A percentile compares a stretch with the other conserved stretches of the same genome.
These are phyloP conservation scores for Cutaneotrichosporon dermatis DNA, from an alignment of 1,284 basidiomycete species.

Conservation along the genomic window DNA sequence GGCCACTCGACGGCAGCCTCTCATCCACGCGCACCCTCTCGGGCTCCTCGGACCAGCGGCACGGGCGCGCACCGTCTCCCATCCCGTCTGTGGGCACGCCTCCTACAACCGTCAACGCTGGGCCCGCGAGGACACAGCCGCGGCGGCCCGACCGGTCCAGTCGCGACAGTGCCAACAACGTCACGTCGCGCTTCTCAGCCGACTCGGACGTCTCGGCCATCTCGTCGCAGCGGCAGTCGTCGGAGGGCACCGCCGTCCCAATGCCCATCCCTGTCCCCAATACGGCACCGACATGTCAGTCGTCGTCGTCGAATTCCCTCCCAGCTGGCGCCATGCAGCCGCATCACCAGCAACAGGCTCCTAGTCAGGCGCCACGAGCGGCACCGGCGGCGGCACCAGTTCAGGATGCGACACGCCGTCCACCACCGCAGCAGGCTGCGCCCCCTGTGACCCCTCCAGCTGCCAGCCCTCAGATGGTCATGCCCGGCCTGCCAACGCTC, in stretches of 20 bases:
- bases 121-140: background rate
- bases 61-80: background rate
- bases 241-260: background rate
- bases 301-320: too few relatives aligned
- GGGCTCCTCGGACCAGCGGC: background rate
- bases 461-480: too few relatives aligned
- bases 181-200: constrained; percentile 36
- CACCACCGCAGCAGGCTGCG: too few relatives aligned
- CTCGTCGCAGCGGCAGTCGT: constrained; percentile 1
- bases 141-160: constrained; percentile 31
- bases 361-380: too few relatives aligned
- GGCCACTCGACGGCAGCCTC: background rate
- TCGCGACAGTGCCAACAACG: constrained; percentile 26
- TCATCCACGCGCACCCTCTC: background rate
- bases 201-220: constrained; percentile 34
- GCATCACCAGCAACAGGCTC: too few relatives aligned
- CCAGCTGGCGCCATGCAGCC: too few relatives aligned
- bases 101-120: background rate
- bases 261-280: background rate
- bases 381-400: too few relatives aligned
- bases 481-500: background rate
- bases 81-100: background rate
- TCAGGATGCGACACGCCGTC: too few relatives aligned
- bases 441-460: too few relatives aligned
- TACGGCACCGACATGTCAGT: background rate